Conservation (phyloP, 805 yeast species). For the Jamesozyma lodderae region DNA sequence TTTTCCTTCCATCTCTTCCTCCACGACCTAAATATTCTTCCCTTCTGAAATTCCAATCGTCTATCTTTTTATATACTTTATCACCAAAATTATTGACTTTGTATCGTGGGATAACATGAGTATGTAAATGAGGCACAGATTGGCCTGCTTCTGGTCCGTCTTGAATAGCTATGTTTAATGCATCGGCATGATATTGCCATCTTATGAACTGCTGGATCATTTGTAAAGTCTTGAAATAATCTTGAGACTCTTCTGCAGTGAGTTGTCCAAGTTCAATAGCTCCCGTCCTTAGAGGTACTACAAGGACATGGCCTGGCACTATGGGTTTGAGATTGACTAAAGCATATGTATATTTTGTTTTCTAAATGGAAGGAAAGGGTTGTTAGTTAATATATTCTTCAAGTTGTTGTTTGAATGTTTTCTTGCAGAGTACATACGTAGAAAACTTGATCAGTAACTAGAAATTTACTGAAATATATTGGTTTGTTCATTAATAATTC, state of each 20-base stretch:
- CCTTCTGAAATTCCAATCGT: slow-evolving; percentile 43
- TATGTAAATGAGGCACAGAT: slow-evolving; percentile 89
- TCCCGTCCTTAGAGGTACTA: slow-evolving; percentile 69
- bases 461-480: slow-evolving; percentile 26
- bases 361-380: slow-evolving; percentile 5
- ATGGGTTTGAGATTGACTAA: slow-evolving; percentile 87
- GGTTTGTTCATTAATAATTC: slow-evolving; percentile 3
- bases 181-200: slow-evolving; percentile 62
- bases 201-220: slow-evolving; percentile 59
- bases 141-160: slow-evolving; percentile 97
- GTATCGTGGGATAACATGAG: slow-evolving; percentile 85
- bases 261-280: slow-evolving; percentile 59
- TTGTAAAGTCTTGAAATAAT: slow-evolving; percentile 71
- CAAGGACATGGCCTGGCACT: slow-evolving; percentile 86
- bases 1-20: slow-evolving; percentile 19
- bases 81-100: slow-evolving; percentile 53
- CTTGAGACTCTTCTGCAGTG: slow-evolving; percentile 60
- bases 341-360: slow-evolving; percentile 63
- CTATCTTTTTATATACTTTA: slow-evolving; percentile 60
- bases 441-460: slow-evolving; percentile 31
- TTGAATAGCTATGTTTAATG: slow-evolving; percentile 85
- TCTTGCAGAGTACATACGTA: slow-evolving; percentile 17
- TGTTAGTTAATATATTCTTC: not conserved
- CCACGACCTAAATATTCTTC: slow-evolving; percentile 17
- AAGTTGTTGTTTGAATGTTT: no score